phyloP scores from a whole-genome alignment of 1,284 basidiomycete species.

The Stygiomarasmius scandens region DNA sequence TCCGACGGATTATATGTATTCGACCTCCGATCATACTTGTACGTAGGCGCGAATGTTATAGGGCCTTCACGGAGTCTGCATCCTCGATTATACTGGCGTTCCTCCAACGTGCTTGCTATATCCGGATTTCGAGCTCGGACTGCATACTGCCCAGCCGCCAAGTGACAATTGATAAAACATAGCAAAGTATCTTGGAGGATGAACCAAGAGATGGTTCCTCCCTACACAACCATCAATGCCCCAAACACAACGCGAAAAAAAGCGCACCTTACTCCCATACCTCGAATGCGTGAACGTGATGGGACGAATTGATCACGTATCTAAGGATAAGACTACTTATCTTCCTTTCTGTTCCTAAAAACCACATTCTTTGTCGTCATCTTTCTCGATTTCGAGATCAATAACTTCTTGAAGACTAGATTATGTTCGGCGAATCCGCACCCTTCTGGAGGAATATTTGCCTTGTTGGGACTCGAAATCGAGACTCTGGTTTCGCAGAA shows the following conservation, averaged over 20 bases:
- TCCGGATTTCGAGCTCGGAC: slow-evolving; percentile 86
- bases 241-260: slow-evolving; percentile 1
- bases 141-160: slow-evolving; percentile 91
- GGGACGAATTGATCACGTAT: background rate
- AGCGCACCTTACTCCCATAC: slow-evolving; percentile 91
- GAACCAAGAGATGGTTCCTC: slow-evolving; percentile 89
- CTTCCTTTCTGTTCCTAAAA: slow-evolving; percentile 56
- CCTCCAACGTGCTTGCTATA: slow-evolving; percentile 83
- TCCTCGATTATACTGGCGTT: slow-evolving; percentile 75
- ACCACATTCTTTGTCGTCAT: slow-evolving; percentile 90
- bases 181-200: slow-evolving; percentile 90
- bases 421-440: slow-evolving; percentile 81
- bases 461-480: slow-evolving; percentile 27
- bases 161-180: slow-evolving; percentile 95
- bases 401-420: slow-evolving; percentile 96
- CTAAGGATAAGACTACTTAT: background rate
- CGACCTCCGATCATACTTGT: slow-evolving; percentile 90
- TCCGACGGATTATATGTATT: slow-evolving; percentile 86
- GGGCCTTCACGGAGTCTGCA: slow-evolving; percentile 90
- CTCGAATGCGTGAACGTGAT: slow-evolving; percentile 23
- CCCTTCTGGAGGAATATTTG: slow-evolving; percentile 75
- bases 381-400: slow-evolving; percentile 88
- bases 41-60: slow-evolving; percentile 86
- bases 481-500: slow-evolving; percentile 82
- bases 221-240: slow-evolving; percentile 46